Conservation (phyloP, 2,329 filamentous ascomycete genomes). For the Claviceps arundinis region DNA sequence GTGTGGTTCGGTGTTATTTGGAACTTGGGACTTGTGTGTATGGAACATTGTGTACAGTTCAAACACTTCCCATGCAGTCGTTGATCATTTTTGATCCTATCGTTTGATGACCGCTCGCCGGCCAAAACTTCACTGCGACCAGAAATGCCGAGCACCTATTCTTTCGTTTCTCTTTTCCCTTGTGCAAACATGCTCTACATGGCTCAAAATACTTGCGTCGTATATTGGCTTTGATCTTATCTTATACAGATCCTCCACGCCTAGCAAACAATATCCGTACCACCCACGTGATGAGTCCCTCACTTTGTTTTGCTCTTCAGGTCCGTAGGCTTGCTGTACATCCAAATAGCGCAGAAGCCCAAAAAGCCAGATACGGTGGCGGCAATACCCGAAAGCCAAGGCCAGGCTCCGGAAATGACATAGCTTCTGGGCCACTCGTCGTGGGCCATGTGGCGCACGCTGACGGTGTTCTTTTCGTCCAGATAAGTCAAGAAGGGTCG, state of each 20-base stretch:
- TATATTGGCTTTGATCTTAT: background rate
- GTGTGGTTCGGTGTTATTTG: no score
- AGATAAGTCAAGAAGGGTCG: constrained; percentile 79
- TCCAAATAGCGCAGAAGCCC: constrained; percentile 74
- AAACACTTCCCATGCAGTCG: no score
- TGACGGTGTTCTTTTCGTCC: constrained; percentile 90
- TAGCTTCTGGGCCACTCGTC: constrained; percentile 91
- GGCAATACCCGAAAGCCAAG: constrained; percentile 82
- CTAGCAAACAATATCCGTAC: background rate
- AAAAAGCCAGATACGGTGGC: constrained; percentile 76
- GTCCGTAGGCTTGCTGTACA: constrained; percentile 48
- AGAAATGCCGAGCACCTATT: background rate
- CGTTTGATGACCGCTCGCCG: no score
- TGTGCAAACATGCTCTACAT: background rate
- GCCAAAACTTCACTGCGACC: background rate
- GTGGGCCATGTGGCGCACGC: constrained; percentile 91
- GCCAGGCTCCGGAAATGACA: constrained; percentile 81
- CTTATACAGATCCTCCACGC: background rate
- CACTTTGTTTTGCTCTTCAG: constrained; percentile 18
- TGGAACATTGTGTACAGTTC: no score
- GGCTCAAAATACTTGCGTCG: background rate
- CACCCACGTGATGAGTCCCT: background rate
- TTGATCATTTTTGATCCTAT: no score
- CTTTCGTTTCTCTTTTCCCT: background rate
- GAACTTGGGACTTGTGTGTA: no score